phyloP scores from a whole-genome alignment of 2,329 filamentous ascomycete genomes.

The Pseudopithomyces maydicus region DNA sequence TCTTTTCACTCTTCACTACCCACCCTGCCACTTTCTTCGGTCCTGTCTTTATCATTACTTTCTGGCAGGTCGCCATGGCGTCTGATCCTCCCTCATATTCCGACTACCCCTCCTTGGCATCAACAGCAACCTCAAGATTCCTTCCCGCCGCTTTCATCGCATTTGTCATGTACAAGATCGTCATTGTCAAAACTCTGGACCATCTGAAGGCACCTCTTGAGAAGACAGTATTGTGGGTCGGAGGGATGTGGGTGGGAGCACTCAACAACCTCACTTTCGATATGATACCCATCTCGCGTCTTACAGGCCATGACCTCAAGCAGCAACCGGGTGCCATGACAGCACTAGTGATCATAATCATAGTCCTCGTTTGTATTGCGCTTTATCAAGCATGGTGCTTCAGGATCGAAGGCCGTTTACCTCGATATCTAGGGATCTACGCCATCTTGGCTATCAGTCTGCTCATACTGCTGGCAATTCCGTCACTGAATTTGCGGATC shows the following conservation, averaged over 20 bases:
- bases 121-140: slow-evolving; percentile 36
- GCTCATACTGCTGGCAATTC: slow-evolving; percentile 74
- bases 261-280: slow-evolving; percentile 41
- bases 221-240: slow-evolving; percentile 44
- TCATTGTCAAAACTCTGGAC: slow-evolving; percentile 31
- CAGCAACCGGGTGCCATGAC: slow-evolving; percentile 46
- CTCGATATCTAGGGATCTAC: slow-evolving; percentile 79
- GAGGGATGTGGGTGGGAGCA: slow-evolving; percentile 42
- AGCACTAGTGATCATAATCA: slow-evolving; percentile 39
- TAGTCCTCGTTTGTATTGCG: slow-evolving; percentile 31
- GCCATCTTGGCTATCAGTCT: slow-evolving; percentile 78
- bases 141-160: slow-evolving; percentile 40
- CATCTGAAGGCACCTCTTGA: slow-evolving; percentile 40
- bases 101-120: slow-evolving; percentile 37
- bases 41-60: slow-evolving; percentile 35
- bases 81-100: slow-evolving; percentile 41
- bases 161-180: slow-evolving; percentile 34
- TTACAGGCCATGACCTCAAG: slow-evolving; percentile 42
- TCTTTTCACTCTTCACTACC: slow-evolving; percentile 38
- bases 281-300: slow-evolving; percentile 40
- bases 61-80: slow-evolving; percentile 43
- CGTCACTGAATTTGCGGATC: slow-evolving; percentile 85
- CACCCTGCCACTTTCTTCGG: slow-evolving; percentile 36
- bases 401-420: slow-evolving; percentile 55
- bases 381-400: slow-evolving; percentile 42